A percentile compares a stretch with the other conserved stretches of the same genome.
Evolutionary conservation across 2,329 filamentous ascomycete genomes (phyloP).

Genomic region (Sporothrix humicola): DNA sequence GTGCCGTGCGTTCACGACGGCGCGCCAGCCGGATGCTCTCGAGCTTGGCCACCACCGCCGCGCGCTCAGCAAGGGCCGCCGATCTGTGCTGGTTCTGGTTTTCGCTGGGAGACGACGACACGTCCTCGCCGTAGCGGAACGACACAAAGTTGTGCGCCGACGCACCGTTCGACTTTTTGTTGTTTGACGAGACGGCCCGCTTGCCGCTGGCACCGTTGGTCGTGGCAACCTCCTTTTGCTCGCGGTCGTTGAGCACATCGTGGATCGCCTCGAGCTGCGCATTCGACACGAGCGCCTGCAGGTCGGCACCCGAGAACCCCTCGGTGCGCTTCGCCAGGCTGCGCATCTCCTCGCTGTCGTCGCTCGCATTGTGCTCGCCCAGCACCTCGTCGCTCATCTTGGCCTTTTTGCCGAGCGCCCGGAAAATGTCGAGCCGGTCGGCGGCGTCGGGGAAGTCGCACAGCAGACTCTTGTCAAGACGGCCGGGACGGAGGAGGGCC

Average conservation of each 20-base stretch:
- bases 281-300: slow-evolving; percentile 94
- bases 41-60: slow-evolving; percentile 80
- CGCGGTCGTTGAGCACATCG: slow-evolving; percentile 75
- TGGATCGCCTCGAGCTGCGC: slow-evolving; percentile 97
- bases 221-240: slow-evolving; percentile 42
- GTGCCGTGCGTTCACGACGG: slow-evolving; percentile 60
- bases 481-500: slow-evolving; percentile 85
- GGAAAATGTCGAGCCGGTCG: slow-evolving; percentile 87
- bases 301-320: slow-evolving; percentile 90
- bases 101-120: slow-evolving; percentile 46
- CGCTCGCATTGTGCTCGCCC: slow-evolving; percentile 52
- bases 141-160: slow-evolving; percentile 70
- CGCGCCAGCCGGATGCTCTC: slow-evolving; percentile 76
- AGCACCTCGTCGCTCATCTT: slow-evolving; percentile 71
- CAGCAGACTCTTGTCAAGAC: slow-evolving; percentile 89
- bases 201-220: slow-evolving; percentile 39
- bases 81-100: slow-evolving; percentile 53
- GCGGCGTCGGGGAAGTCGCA: slow-evolving; percentile 84
- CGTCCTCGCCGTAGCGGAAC: slow-evolving; percentile 76
- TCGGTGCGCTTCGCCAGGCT: slow-evolving; percentile 81
- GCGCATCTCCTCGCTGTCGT: slow-evolving; percentile 51
- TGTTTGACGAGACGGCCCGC: neutral
- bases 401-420: slow-evolving; percentile 81
- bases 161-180: slow-evolving; percentile 17
- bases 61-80: slow-evolving; percentile 72